These are phyloP conservation scores for Capsicum pubescens DNA, from an alignment of 257 asterid genomes.

Conservation along the genomic window DNA sequence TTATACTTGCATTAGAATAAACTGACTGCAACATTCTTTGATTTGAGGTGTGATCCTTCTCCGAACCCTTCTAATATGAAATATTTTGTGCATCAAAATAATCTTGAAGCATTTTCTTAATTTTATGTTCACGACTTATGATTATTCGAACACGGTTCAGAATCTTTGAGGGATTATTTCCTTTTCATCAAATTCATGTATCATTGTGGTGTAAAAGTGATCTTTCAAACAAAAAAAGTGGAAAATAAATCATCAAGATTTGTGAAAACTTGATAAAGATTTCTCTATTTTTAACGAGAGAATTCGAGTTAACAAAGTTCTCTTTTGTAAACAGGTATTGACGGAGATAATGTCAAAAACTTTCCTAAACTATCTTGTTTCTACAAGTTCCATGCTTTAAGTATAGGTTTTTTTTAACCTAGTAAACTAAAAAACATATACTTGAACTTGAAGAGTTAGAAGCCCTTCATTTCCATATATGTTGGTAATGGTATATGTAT, in stretches of 20 bases:
- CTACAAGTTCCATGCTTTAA: background rate
- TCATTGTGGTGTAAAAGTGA: background rate
- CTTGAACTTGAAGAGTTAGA: background rate
- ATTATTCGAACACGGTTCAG: slow-evolving; percentile 6
- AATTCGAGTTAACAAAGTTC: background rate
- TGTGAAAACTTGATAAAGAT: background rate
- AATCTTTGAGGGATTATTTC: background rate
- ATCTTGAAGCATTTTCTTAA: background rate
- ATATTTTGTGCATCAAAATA: background rate
- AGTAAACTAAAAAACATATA: no score
- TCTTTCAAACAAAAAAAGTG: background rate
- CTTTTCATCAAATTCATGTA: background rate
- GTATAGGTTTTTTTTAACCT: background rate
- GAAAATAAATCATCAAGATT: background rate
- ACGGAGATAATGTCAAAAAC: background rate
- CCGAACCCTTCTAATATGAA: background rate
- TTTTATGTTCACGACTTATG: background rate
- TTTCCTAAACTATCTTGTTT: background rate
- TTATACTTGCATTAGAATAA: background rate
- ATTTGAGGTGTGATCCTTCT: background rate
- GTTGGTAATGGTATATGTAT: background rate
- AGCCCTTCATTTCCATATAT: background rate
- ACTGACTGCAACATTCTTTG: background rate
- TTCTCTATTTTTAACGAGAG: background rate
- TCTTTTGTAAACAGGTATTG: background rate